Conservation (phyloP, 768 basidiomycete genomes). For the Chalciporus pseudorubinellus region DNA sequence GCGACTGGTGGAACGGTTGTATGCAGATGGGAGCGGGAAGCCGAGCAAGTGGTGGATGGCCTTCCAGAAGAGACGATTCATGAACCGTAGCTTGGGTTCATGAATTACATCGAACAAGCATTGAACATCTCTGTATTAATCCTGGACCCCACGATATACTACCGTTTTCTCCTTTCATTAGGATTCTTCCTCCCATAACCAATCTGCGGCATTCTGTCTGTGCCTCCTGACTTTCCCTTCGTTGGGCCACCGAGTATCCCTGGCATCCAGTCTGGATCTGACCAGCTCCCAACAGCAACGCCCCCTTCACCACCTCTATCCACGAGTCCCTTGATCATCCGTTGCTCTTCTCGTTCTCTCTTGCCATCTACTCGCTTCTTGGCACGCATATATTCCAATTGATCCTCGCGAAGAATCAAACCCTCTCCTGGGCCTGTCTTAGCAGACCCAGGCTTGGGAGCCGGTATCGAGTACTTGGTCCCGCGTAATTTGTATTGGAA, state of each 20-base stretch:
- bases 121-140: conserved; percentile 14
- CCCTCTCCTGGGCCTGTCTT: conserved; percentile 81
- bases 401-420: conserved; percentile 90
- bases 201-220: conserved; percentile 75
- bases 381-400: conserved; percentile 81
- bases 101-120: conserved; percentile 30
- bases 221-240: conserved; percentile 59
- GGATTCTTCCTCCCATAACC: conserved; percentile 89
- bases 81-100: conserved; percentile 83
- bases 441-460: conserved; percentile 84
- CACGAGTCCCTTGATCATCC: conserved; percentile 61
- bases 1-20: conserved; percentile 82
- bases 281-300: conserved; percentile 72
- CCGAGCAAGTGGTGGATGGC: conserved; percentile 99
- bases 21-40: conserved; percentile 89
- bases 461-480: conserved; percentile 88
- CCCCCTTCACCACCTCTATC: conserved; percentile 49
- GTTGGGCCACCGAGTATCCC: conserved; percentile 72
- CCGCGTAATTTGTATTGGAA: conserved; percentile 93
- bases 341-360: conserved; percentile 68
- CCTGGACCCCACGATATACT: conserved; percentile 17
- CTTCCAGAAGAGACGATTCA: conserved; percentile 96
- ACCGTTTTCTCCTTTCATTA: conserved; percentile 67
- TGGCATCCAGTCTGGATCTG: conserved; percentile 94
- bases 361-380: conserved; percentile 74